Conservation (phyloP, 495 filamentous ascomycete species). For the Chaetomidium leptoderma region DNA sequence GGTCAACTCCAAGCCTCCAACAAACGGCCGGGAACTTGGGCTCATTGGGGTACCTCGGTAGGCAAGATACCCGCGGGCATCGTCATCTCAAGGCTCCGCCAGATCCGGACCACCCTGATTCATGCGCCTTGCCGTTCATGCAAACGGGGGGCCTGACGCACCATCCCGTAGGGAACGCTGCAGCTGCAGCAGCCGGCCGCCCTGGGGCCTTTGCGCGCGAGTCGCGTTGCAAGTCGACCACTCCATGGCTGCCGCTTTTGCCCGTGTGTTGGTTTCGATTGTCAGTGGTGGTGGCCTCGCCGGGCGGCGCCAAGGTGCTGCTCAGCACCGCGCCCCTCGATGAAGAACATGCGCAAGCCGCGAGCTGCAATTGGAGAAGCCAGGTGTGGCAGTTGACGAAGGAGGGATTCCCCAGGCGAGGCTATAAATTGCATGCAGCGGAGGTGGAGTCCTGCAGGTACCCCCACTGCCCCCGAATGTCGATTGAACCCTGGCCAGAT, state of each 20-base stretch:
- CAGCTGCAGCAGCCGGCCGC: not conserved
- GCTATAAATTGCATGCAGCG: conserved; percentile 2
- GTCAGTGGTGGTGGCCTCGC: not conserved
- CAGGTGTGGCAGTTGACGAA: not conserved
- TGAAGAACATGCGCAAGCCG: not conserved
- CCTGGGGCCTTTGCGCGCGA: not conserved
- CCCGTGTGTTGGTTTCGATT: not conserved
- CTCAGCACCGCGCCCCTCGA: not conserved
- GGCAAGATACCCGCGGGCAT: no score
- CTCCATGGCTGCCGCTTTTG: conserved; percentile 1
- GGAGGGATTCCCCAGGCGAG: not conserved
- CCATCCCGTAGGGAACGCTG: not conserved
- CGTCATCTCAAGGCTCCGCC: not conserved
- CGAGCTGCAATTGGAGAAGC: conserved; percentile 5
- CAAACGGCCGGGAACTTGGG: no score
- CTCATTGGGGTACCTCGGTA: no score
- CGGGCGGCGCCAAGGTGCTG: not conserved
- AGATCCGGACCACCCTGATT: not conserved
- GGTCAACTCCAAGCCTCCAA: not conserved
- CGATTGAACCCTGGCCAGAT: not conserved
- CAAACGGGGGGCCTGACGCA: not conserved
- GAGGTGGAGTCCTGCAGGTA: conserved; percentile 9
- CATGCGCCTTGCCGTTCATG: conserved; percentile 3
- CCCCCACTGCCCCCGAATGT: not conserved
- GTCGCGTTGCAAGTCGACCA: conserved; percentile 8